Percentiles rank a stretch among this genome's conserved stretches.
These are phyloP conservation scores for Globisporangium carolinianum DNA, from an alignment of 352 stramenopile genomes.

Conservation along the genomic window DNA sequence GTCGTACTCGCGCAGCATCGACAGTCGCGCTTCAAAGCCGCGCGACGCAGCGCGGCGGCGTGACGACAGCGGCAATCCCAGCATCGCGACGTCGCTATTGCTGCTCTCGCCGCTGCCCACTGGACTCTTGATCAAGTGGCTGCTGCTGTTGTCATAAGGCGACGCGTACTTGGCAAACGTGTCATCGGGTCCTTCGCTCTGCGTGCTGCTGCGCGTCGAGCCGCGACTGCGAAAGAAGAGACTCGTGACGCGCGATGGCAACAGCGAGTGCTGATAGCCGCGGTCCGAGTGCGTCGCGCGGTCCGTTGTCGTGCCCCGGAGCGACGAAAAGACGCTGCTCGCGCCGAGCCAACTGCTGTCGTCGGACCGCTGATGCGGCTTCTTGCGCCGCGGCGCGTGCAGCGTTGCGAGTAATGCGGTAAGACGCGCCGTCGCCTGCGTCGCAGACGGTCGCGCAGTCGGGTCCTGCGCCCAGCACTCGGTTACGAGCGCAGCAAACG, in stretches of 20 bases:
- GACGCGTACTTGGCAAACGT: conserved; percentile 45
- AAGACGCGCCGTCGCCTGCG: conserved; percentile 41
- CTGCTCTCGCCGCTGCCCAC: conserved; percentile 8
- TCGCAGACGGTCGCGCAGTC: conserved; percentile 34
- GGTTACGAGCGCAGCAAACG: conserved; percentile 56
- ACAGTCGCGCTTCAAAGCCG: conserved; percentile 36
- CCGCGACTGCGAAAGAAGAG: conserved; percentile 44
- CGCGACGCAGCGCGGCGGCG: conserved; percentile 12
- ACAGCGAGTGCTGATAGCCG: conserved; percentile 32
- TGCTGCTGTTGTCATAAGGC: conserved; percentile 19
- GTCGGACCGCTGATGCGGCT: conserved; percentile 24
- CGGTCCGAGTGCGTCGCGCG: conserved; percentile 12
- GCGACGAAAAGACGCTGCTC: conserved; percentile 56
- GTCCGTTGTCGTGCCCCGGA: conserved; percentile 19
- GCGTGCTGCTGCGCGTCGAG: conserved; percentile 27
- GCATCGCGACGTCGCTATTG: conserved; percentile 16
- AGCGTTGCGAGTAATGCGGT: conserved; percentile 49
- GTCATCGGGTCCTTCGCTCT: conserved; percentile 17
- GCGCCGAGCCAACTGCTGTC: conserved; percentile 25
- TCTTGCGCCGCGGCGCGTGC: conserved; percentile 4
- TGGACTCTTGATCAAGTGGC: conserved; percentile 10
- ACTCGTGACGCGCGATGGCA: conserved; percentile 51
- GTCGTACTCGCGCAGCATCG: conserved; percentile 64
- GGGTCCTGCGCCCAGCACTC: conserved; percentile 60
- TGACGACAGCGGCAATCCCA: conserved; percentile 12